These are phyloP conservation scores for Scleroderma citrinum DNA, from an alignment of 768 basidiomycete species.

Conservation along the genomic window DNA sequence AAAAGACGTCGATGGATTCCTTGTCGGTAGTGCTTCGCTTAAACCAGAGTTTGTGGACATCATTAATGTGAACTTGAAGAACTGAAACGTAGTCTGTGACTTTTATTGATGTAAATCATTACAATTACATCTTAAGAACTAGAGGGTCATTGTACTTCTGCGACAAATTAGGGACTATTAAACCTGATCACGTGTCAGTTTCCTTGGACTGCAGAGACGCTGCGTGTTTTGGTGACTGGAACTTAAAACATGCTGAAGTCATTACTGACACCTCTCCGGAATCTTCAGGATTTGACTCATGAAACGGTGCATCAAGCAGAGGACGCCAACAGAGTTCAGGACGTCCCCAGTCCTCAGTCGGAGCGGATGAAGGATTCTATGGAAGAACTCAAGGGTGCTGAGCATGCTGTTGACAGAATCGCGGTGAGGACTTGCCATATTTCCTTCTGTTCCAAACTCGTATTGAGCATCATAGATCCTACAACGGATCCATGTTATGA, in stretches of 20 bases:
- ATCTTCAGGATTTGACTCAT: constrained; percentile 44
- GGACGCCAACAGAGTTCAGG: constrained; percentile 21
- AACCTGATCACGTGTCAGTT: too few species aligned
- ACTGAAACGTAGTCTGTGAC: constrained; percentile 1
- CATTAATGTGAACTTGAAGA: constrained; percentile 63
- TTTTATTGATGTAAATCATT: too few species aligned
- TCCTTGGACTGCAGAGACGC: too few species aligned
- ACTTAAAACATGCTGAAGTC: constrained; percentile 46
- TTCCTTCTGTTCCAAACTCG: background rate
- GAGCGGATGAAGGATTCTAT: constrained; percentile 63
- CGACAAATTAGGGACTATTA: too few species aligned
- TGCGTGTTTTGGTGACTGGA: too few species aligned
- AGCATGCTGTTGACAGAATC: constrained; percentile 38
- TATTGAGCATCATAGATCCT: constrained; percentile 41
- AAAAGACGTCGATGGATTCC: constrained; percentile 90
- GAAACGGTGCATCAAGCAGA: constrained; percentile 13
- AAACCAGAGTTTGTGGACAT: constrained; percentile 96
- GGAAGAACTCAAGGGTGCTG: constrained; percentile 60
- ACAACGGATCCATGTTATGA: constrained; percentile 58
- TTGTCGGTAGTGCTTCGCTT: constrained; percentile 95
- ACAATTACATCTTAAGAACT: too few species aligned
- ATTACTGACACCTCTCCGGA: constrained; percentile 53
- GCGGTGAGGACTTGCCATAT: constrained; percentile 47
- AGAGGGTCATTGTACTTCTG: too few species aligned
- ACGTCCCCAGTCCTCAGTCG: background rate